Percentiles rank a stretch among this genome's conserved stretches.
Evolutionary conservation across 768 basidiomycete genomes (phyloP).

Genomic region (Termitomyces titanicus): DNA sequence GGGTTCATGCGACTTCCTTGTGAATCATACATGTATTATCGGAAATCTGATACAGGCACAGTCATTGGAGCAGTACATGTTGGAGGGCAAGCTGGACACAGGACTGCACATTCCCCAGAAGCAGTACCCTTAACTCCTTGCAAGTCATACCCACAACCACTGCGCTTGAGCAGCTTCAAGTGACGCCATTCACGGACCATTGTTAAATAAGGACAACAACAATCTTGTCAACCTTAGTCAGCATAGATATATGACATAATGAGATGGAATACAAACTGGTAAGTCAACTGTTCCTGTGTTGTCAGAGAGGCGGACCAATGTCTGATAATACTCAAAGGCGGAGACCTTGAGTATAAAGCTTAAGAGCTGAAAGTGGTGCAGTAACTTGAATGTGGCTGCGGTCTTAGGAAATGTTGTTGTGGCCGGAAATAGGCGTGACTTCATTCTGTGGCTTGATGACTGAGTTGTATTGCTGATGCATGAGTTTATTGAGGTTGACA

Average conservation of each 20-base stretch:
- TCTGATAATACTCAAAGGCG: background rate
- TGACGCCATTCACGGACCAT: too few relatives aligned
- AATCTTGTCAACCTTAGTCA: background rate
- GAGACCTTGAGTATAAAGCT: slow-evolving; percentile 25
- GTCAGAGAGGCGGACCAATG: too few relatives aligned
- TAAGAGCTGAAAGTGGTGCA: slow-evolving; percentile 22
- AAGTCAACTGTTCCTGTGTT: background rate
- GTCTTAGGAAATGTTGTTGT: slow-evolving; percentile 20
- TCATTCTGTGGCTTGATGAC: background rate
- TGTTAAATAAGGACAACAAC: background rate
- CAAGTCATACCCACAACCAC: background rate
- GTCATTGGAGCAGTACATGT: too few relatives aligned
- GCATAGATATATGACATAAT: too few relatives aligned
- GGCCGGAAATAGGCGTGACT: slow-evolving; percentile 17
- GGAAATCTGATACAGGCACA: too few relatives aligned
- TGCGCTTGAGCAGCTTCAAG: background rate
- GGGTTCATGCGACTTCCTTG: too few relatives aligned
- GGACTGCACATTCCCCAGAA: background rate
- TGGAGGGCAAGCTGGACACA: background rate
- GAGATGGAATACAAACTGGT: background rate
- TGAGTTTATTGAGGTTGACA: too few relatives aligned
- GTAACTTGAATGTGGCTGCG: slow-evolving; percentile 22
- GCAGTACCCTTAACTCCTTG: background rate
- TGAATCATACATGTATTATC: too few relatives aligned
- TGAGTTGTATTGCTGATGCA: too few relatives aligned